A percentile compares a stretch with the other conserved stretches of the same genome.
Conservation (phyloP, 2,329 filamentous ascomycete genomes). For the Paracoccidioides brasiliensis region DNA sequence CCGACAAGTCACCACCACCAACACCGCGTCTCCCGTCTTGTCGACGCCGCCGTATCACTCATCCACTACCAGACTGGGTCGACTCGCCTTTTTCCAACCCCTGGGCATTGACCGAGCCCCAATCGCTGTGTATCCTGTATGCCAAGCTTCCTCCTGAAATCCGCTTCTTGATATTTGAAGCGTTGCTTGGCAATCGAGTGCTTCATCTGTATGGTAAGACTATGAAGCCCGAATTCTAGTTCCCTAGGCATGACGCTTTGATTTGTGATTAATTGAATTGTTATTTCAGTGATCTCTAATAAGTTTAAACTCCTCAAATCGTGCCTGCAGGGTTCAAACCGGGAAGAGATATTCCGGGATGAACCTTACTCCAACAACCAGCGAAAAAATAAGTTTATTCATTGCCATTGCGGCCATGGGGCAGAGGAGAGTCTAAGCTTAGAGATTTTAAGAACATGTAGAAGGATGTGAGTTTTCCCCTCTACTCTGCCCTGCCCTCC, state of each 20-base stretch:
- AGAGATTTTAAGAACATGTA: neutral
- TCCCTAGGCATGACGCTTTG: neutral
- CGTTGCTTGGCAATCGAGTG: neutral
- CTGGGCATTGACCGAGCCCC: neutral
- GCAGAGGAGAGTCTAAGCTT: neutral
- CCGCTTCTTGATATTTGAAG: constrained; percentile 1
- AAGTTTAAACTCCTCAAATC: neutral
- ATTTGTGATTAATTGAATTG: neutral
- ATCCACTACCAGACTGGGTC: neutral
- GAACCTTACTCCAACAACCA: neutral
- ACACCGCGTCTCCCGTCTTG: neutral
- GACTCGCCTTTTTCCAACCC: neutral
- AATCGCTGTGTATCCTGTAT: neutral
- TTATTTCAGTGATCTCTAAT: too few relatives aligned
- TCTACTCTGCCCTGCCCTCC: neutral
- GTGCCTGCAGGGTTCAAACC: neutral
- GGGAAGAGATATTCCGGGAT: neutral
- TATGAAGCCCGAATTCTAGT: neutral
- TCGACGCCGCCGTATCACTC: neutral
- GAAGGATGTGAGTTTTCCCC: neutral
- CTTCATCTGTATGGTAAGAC: neutral
- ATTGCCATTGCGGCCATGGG: neutral
- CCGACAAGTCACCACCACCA: neutral
- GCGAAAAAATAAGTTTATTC: too few relatives aligned
- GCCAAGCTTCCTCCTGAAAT: neutral